Evolutionary conservation across 2,329 filamentous ascomycete genomes (phyloP).

Genomic region (Trichoderma hamatum): DNA sequence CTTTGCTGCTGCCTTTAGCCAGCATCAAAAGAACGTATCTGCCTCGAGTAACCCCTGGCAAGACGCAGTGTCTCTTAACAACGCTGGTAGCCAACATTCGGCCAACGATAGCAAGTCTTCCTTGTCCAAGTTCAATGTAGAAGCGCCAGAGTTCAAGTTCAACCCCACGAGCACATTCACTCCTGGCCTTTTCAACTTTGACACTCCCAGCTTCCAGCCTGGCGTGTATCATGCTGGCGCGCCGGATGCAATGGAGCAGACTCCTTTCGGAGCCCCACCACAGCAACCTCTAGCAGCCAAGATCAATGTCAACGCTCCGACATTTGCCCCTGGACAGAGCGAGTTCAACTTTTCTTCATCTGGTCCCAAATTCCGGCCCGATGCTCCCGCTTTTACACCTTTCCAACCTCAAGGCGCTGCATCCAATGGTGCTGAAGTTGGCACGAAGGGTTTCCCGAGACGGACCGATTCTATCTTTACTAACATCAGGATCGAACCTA

Average conservation of each 20-base stretch:
- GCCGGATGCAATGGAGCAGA: constrained; percentile 11
- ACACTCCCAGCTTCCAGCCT: constrained; percentile 52
- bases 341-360: constrained; percentile 70
- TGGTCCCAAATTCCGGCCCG: constrained; percentile 71
- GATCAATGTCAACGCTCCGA: constrained; percentile 70
- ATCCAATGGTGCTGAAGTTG: constrained; percentile 49
- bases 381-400: constrained; percentile 77
- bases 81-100: constrained; percentile 42
- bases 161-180: constrained; percentile 58
- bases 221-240: constrained; percentile 45
- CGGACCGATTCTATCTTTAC: constrained; percentile 65
- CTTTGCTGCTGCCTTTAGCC: constrained; percentile 47
- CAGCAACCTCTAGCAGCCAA: constrained; percentile 45
- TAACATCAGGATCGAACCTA: constrained; percentile 64
- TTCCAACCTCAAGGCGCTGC: constrained; percentile 49
- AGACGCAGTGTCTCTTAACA: constrained; percentile 49
- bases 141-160: constrained; percentile 87
- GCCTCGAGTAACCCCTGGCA: constrained; percentile 66
- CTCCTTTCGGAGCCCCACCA: constrained; percentile 36
- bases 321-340: constrained; percentile 69
- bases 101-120: constrained; percentile 70
- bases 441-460: constrained; percentile 48
- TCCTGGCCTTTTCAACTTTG: constrained; percentile 55
- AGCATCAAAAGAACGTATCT: constrained; percentile 60
- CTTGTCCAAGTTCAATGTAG: constrained; percentile 78